Base-by-base conservation (phyloP, 148 eudicot genomes). In the Rhododendron mucronatum region DNA sequence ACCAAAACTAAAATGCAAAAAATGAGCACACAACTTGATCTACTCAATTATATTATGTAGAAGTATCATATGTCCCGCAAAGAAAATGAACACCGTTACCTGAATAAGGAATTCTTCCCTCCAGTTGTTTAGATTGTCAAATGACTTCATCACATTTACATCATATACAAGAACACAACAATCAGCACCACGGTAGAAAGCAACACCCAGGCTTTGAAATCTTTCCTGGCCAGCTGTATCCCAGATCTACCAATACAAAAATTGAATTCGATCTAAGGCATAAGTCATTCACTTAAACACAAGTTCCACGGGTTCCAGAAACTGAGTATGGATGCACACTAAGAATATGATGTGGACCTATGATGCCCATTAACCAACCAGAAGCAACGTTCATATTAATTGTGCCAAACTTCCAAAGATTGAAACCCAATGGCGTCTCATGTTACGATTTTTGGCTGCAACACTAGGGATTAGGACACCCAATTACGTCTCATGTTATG, bases 181-280 rank as follows among this genome's bases (percentile, higher is more conserved):
- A 90, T 96, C 98, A 86, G 99, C 99, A 87, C 98, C 99, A 69
- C 98, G 98, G 84, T 96, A 96, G 89, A 96, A 95, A 86, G 99
- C 99, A 89, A 96, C 99, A n/a, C 99, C 99, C 81, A 96, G 89
- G 84, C 99, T 95, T 85, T 96, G 99, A 88, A 95, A 96, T 88
- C 99, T 94, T 92, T 96, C 98, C 83, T 96, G 99, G 83, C 99
- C 99, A 83, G 99, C 99, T 75, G 99, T 96, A 91, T 96, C 99
- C 99, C 99, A 96, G 55, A 96, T 96, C 98, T 96, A 91, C 41
- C 84, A 87, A 73, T 51, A 86, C 45, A 86, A 82, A 80, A 61
- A 16, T n/a, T 50, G 44, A 61, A 71, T 26, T 71, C 79, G 74
- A 74, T 69, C 50, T 80, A 26, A 57, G 75, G 16, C 8, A 73